Evolutionary conservation across 116 monocot genomes (phyloP), one percentile per base, ranked within the genome.

Genomic region (Phalaenopsis hybrid): DNA sequence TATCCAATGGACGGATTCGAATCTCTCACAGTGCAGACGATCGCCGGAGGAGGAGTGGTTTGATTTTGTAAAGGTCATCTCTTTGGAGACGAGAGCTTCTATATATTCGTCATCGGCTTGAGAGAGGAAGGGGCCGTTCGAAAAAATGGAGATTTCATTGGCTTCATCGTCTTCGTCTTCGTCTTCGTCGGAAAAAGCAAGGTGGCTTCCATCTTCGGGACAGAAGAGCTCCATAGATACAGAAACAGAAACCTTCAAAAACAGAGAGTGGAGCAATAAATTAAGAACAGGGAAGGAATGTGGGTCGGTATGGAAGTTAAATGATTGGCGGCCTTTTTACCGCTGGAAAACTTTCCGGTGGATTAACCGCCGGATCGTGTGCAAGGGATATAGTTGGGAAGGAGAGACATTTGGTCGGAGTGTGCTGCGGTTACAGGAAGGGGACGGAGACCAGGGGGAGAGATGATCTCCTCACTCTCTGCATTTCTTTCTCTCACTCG

Each of bases 1-100:
- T 79, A 96, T 92, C 96, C 96, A 96, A 57, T 74, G 77, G 34
- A 96, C 52, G 25, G 89, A 83, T 63, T 84, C 89, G 41, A 86
- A 81, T 57, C 96, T 94, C 18, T 80, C 84, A 49, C 17, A 3
- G 18, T 5, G 72, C 25, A 67, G 28, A 28, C 67, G 67, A 13
- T 67, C 67, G n/a, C 28, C 23, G 23, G 67, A 67, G 67, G 65
- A 65, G 9, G 79, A 73, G 5, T 34, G 43, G 41, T 11, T 37
- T 5, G 73, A 41, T 37, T 8, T 73, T 41, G 41, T 65, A 61
- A 85, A 85, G 77, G 72, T 81, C 75, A 31, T 82, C 81, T 96
- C 96, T 81, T 77, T 88, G 21, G 82, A 80, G 34, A 92, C 82
- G 61, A 93, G 83, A 51, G 63, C 73, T 77, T 83, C 88, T 10